Evolutionary conservation across 805 yeast species (phyloP).

Genomic region (Candida dajiaensis): DNA sequence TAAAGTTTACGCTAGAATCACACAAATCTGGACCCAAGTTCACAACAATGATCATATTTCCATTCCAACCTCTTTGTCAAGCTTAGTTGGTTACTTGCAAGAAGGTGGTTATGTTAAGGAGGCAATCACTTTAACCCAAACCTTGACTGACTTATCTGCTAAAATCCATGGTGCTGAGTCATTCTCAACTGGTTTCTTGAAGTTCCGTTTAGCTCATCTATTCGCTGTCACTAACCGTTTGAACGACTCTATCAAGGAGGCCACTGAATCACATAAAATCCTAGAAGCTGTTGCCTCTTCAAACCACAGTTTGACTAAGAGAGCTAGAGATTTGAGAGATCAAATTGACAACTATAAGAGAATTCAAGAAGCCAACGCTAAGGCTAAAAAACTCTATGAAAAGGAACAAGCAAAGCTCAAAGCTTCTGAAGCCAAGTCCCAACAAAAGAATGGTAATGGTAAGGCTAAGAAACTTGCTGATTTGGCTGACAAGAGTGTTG

Average conservation of each 20-base stretch:
- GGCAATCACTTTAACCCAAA: conserved; percentile 47
- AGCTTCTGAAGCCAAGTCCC: conserved; percentile 23
- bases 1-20: conserved; percentile 53
- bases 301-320: conserved; percentile 60
- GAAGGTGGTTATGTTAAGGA: conserved; percentile 40
- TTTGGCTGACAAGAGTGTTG: conserved; percentile 60
- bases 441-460: conserved; percentile 19
- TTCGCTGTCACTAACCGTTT: conserved; percentile 47
- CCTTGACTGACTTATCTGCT: conserved; percentile 46
- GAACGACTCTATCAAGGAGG: conserved; percentile 49
- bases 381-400: conserved; percentile 18
- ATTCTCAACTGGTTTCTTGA: conserved; percentile 56
- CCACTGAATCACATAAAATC: conserved; percentile 48
- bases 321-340: conserved; percentile 58
- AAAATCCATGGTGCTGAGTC: conserved; percentile 51
- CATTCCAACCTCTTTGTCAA: conserved; percentile 52
- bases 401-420: conserved; percentile 31
- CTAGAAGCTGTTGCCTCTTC: conserved; percentile 60
- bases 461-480: conserved; percentile 25
- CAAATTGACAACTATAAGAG: conserved; percentile 48
- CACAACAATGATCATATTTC: conserved; percentile 61
- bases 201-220: conserved; percentile 64
- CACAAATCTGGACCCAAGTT: conserved; percentile 51
- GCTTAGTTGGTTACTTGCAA: conserved; percentile 56
- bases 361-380: conserved; percentile 38